Evolutionary conservation across 495 filamentous ascomycete genomes (phyloP).

Genomic region (Glonium stellatum): DNA sequence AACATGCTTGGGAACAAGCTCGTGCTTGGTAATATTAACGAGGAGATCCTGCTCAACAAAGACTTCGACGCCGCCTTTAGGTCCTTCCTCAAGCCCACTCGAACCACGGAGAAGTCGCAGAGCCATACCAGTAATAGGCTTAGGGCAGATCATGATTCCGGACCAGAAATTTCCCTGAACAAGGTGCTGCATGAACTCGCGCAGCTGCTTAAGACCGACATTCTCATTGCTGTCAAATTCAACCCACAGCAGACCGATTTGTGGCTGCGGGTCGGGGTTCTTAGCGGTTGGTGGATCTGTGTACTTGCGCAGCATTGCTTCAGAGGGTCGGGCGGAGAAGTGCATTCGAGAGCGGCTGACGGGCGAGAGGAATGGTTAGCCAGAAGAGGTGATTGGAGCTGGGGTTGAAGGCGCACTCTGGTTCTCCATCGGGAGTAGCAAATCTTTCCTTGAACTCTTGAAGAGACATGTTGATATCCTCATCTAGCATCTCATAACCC

Average conservation of each 20-base stretch:
- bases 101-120: constrained; percentile 70
- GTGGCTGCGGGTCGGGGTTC: constrained; percentile 54
- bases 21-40: constrained; percentile 97
- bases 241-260: constrained; percentile 81
- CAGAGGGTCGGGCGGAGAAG: constrained; percentile 76
- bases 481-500: constrained; percentile 88
- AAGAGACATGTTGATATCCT: constrained; percentile 77
- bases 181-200: constrained; percentile 77
- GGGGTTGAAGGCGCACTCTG: constrained; percentile 50
- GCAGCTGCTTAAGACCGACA: constrained; percentile 87
- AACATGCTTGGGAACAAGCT: constrained; percentile 91
- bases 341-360: constrained; percentile 72
- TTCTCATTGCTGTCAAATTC: constrained; percentile 74
- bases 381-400: no score
- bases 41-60: constrained; percentile 93
- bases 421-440: constrained; percentile 56
- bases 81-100: constrained; percentile 76
- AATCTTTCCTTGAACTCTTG: constrained; percentile 65
- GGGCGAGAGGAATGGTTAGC: not conserved
- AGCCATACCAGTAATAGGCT: constrained; percentile 74
- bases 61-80: constrained; percentile 63
- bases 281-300: constrained; percentile 54
- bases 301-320: constrained; percentile 78
- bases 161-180: constrained; percentile 70
- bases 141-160: constrained; percentile 78